A percentile compares a stretch with the other conserved stretches of the same genome.
Conservation (phyloP, 768 basidiomycete species). For the Gloeostereum incarnatum region DNA sequence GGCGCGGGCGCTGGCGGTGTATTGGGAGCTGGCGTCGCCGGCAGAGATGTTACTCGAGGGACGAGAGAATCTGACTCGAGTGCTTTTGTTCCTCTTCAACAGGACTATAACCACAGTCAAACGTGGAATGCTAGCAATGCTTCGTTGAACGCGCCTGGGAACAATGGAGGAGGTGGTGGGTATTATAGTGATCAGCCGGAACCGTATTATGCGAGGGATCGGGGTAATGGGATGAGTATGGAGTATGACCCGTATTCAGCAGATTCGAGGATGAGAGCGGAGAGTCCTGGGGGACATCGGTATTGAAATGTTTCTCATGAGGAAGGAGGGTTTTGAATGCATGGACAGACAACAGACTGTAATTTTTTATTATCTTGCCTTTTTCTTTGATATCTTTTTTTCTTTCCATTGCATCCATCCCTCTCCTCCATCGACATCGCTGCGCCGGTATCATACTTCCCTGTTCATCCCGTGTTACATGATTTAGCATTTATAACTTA, state of each 20-base stretch:
- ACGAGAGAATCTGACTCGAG: constrained; percentile 52
- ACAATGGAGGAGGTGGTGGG: constrained; percentile 16
- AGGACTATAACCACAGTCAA: constrained; percentile 41
- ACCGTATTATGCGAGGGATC: constrained; percentile 7
- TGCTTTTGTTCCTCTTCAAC: constrained; percentile 64
- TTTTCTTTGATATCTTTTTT: too few relatives aligned
- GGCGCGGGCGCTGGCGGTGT: constrained; percentile 1
- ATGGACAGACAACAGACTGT: too few relatives aligned
- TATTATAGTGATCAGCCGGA: constrained; percentile 16
- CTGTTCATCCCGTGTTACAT: too few relatives aligned
- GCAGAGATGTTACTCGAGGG: constrained; percentile 19
- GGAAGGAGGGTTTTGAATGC: too few relatives aligned
- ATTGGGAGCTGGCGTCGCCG: constrained; percentile 14
- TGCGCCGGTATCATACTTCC: too few relatives aligned
- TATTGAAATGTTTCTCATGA: constrained; percentile 2
- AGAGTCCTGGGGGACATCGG: constrained; percentile 5
- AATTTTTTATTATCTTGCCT: too few relatives aligned
- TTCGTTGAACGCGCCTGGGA: constrained; percentile 28
- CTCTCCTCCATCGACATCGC: too few relatives aligned
- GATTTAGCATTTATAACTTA: too few relatives aligned
- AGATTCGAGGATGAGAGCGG: constrained; percentile 15
- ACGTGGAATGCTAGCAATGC: constrained; percentile 49
- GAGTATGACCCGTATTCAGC: constrained; percentile 27
- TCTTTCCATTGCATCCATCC: too few relatives aligned
- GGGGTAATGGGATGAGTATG: constrained; percentile 17